Conservation (phyloP, 495 filamentous ascomycete species). For the Neurospora sp. region DNA sequence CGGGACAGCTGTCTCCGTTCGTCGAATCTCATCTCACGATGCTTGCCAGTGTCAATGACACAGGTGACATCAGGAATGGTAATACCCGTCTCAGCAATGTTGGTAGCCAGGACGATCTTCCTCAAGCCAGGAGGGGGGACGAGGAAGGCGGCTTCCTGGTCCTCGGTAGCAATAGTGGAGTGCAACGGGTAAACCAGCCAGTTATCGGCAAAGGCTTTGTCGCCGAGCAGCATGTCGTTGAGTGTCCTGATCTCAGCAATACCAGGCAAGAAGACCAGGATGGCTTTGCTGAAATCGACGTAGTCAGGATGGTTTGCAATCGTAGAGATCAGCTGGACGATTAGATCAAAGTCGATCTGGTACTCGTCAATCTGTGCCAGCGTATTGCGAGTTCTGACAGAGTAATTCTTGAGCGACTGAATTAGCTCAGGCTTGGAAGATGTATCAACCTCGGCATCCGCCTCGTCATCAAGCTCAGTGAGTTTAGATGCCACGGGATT, state of each 20-base stretch:
- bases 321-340: constrained; percentile 60
- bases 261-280: constrained; percentile 88
- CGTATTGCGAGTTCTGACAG: constrained; percentile 58
- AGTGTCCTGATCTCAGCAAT: constrained; percentile 85
- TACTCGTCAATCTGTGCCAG: constrained; percentile 75
- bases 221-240: constrained; percentile 67
- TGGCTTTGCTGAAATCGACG: constrained; percentile 69
- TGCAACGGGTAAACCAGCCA: constrained; percentile 86
- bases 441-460: constrained; percentile 35
- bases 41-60: constrained; percentile 89
- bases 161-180: constrained; percentile 90
- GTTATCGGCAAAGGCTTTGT: constrained; percentile 52
- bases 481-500: constrained; percentile 27
- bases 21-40: constrained; percentile 93
- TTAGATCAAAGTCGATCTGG: constrained; percentile 73
- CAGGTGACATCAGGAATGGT: constrained; percentile 95
- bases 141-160: constrained; percentile 84
- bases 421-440: constrained; percentile 39
- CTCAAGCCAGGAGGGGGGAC: constrained; percentile 69
- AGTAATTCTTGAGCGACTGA: constrained; percentile 58
- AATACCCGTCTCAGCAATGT: constrained; percentile 95
- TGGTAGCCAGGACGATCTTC: constrained; percentile 92
- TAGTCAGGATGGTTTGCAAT: constrained; percentile 59
- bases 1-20: constrained; percentile 83
- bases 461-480: constrained; percentile 47